Conservation (phyloP, 2,329 filamentous ascomycete species). For the Colletotrichum sp. region DNA sequence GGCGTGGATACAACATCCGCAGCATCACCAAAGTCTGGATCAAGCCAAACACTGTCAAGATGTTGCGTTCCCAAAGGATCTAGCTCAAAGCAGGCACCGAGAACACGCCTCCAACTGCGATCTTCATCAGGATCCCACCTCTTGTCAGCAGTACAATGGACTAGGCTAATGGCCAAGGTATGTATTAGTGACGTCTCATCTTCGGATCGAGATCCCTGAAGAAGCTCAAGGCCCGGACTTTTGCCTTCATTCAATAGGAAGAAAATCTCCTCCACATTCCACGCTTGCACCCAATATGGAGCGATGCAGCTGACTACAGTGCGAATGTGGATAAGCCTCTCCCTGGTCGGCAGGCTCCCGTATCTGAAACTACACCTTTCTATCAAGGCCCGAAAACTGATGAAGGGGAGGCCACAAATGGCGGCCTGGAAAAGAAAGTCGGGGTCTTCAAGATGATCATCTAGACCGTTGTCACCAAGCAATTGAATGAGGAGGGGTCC, state of each 20-base stretch:
- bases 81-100: neutral
- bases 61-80: neutral
- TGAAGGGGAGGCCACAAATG: neutral
- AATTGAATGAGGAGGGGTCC: neutral
- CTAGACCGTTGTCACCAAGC: neutral
- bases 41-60: accelerated
- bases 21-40: too few relatives aligned
- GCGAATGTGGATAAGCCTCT: accelerated
- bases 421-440: accelerated
- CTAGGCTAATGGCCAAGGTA: too few relatives aligned
- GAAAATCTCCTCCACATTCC: neutral
- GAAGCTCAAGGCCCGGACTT: too few relatives aligned
- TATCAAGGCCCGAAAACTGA: neutral
- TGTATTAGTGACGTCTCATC: too few relatives aligned
- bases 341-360: accelerated
- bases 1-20: too few relatives aligned
- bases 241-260: accelerated
- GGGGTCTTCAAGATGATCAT: neutral
- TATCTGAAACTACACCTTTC: neutral
- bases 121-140: neutral
- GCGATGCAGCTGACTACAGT: accelerated
- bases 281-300: neutral
- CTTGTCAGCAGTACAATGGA: too few relatives aligned
- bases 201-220: too few relatives aligned
- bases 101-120: neutral